These are phyloP conservation scores for Amphirosellinia nigrospora DNA, from an alignment of 495 filamentous ascomycete species.

Conservation along the genomic window DNA sequence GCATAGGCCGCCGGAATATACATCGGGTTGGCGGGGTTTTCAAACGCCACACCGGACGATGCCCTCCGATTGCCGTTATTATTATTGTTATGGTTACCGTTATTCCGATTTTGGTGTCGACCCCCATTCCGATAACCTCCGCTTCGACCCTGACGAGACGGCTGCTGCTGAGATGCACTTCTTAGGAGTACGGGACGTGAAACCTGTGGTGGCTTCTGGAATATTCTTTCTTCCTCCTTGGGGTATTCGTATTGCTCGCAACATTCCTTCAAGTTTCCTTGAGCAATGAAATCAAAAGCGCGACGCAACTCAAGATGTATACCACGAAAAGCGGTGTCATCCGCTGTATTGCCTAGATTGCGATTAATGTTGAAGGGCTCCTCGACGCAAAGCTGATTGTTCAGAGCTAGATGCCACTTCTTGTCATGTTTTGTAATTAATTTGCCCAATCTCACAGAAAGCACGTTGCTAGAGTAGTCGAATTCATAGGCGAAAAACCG, in stretches of 20 bases:
- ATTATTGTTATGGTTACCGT: constrained; percentile 48
- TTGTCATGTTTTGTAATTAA: constrained; percentile 86
- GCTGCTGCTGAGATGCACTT: constrained; percentile 57
- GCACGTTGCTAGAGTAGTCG: constrained; percentile 80
- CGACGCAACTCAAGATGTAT: constrained; percentile 87
- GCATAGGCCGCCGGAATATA: constrained; percentile 35
- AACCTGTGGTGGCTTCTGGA: constrained; percentile 69
- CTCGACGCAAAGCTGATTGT: constrained; percentile 90
- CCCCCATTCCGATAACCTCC: constrained; percentile 62
- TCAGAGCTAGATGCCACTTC: constrained; percentile 75
- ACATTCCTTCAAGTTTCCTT: constrained; percentile 76
- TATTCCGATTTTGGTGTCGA: constrained; percentile 61
- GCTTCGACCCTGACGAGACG: constrained; percentile 59
- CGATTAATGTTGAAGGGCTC: constrained; percentile 93
- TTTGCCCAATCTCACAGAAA: constrained; percentile 86
- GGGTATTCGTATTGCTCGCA: constrained; percentile 88
- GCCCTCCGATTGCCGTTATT: constrained; percentile 35
- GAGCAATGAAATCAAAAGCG: constrained; percentile 79
- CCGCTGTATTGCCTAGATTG: constrained; percentile 96
- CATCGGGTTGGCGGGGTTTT: constrained; percentile 36
- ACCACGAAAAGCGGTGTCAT: constrained; percentile 89
- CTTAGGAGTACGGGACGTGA: constrained; percentile 55
- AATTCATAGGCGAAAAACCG: constrained; percentile 92
- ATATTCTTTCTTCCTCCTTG: constrained; percentile 77
- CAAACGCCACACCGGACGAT: constrained; percentile 36